Conservation (phyloP, 331 rosid species). For the Stylosanthes scabra region DNA sequence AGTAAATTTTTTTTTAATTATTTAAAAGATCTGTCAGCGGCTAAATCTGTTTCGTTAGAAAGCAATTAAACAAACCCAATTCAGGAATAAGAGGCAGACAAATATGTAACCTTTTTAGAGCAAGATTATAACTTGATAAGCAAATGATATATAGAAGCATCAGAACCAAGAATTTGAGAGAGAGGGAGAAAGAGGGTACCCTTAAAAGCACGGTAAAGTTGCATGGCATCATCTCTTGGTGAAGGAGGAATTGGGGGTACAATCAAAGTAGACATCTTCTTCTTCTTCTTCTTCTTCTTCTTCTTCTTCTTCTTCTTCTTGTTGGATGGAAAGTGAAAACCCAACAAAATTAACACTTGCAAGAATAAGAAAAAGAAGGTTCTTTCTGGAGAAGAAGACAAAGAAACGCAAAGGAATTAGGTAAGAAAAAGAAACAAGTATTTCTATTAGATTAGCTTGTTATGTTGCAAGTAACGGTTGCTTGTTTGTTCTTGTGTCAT, state of each 20-base stretch:
- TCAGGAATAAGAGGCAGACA: not conserved
- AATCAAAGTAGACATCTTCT: conserved; percentile 50
- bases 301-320: conserved; percentile 22
- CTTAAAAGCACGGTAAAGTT: conserved; percentile 85
- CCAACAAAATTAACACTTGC: not conserved
- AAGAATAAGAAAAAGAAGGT: not conserved
- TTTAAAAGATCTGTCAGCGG: not conserved
- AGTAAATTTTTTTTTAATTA: no score
- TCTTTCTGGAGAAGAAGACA: not conserved
- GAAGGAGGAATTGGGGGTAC: conserved; percentile 66
- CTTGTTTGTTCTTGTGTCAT: not conserved
- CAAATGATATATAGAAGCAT: not conserved
- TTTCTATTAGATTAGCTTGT: not conserved
- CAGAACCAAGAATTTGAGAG: not conserved
- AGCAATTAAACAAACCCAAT: not conserved
- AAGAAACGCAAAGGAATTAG: not conserved
- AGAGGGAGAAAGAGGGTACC: conserved; percentile 42
- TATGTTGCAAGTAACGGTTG: not conserved
- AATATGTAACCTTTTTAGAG: not conserved
- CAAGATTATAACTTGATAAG: not conserved
- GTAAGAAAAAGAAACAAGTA: no score
- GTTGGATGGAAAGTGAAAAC: not conserved
- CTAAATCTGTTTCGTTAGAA: not conserved
- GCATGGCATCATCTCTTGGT: conserved; percentile 73
- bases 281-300: conserved; percentile 13